Conservation (phyloP, 148 eudicot species). For the Amaranthus cruentus region DNA sequence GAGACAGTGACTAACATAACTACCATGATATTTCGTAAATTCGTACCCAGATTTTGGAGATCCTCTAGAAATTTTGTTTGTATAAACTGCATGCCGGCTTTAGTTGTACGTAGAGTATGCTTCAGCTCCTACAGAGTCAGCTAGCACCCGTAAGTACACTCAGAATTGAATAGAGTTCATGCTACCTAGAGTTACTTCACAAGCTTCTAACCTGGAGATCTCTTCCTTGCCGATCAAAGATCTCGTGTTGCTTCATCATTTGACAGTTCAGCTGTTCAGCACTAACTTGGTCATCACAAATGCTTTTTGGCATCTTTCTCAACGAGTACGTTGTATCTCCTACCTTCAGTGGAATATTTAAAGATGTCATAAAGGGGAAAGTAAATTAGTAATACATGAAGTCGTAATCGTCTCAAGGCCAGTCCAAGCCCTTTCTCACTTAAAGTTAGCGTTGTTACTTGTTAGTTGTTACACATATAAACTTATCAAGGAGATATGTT, state of each 20-base stretch:
- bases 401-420: not conserved
- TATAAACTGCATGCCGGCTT: conserved; percentile 91
- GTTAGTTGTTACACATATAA: not conserved
- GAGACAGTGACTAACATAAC: not conserved
- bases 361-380: conserved; percentile 2
- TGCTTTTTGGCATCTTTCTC: conserved; percentile 36
- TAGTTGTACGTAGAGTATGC: conserved; percentile 68
- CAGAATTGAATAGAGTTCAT: not conserved
- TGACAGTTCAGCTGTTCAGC: conserved; percentile 53
- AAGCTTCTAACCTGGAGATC: conserved; percentile 58
- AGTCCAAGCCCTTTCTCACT: not conserved
- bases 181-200: not conserved
- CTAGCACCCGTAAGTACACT: conserved; percentile 7
- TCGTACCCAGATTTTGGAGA: conserved; percentile 72
- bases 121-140: conserved; percentile 54
- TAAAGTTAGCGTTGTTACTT: not conserved
- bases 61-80: conserved; percentile 85
- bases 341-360: conserved; percentile 31
- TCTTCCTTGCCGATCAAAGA: conserved; percentile 64
- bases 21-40: conserved; percentile 22
- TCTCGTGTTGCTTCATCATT: conserved; percentile 47
- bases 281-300: conserved; percentile 15
- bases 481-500: conserved; percentile 10
- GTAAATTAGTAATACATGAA: not conserved
- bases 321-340: conserved; percentile 32